Percentiles rank a stretch among this genome's conserved stretches.
These are phyloP conservation scores for Paraphaeosphaeria sporulosa DNA, from an alignment of 2,329 filamentous ascomycete species.

Conservation along the genomic window DNA sequence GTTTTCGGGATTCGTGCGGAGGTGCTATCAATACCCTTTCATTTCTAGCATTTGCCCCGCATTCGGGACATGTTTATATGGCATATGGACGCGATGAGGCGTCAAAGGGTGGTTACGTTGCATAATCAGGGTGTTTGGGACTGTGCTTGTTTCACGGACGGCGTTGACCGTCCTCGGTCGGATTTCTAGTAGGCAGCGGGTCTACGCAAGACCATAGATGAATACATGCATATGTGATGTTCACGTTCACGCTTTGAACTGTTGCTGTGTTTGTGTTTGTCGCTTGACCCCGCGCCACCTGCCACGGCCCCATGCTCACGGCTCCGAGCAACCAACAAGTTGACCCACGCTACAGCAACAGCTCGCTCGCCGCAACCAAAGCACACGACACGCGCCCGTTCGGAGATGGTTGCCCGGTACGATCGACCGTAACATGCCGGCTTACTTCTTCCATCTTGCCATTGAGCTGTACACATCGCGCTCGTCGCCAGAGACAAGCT, in stretches of 20 bases:
- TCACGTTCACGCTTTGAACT: not conserved
- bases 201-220: not conserved
- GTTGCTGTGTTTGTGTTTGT: not conserved
- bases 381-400: slow-evolving; percentile 6
- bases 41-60: slow-evolving; percentile 13
- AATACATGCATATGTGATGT: slow-evolving; percentile 5
- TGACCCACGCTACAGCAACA: not conserved
- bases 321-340: not conserved
- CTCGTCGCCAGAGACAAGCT: slow-evolving; percentile 43
- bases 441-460: slow-evolving; percentile 69
- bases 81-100: slow-evolving; percentile 21
- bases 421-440: slow-evolving; percentile 57
- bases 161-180: slow-evolving; percentile 7
- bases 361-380: not conserved
- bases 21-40: slow-evolving; percentile 12
- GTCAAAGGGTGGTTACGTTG: slow-evolving; percentile 26
- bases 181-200: slow-evolving; percentile 9
- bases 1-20: not conserved
- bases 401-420: slow-evolving; percentile 20
- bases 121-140: slow-evolving; percentile 29
- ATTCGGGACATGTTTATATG: slow-evolving; percentile 11
- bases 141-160: slow-evolving; percentile 2
- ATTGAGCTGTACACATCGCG: slow-evolving; percentile 64
- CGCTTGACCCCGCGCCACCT: not conserved
- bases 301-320: not conserved